phyloP scores from a whole-genome alignment of 2,329 filamentous ascomycete species.

The Paecilomyces formosus region DNA sequence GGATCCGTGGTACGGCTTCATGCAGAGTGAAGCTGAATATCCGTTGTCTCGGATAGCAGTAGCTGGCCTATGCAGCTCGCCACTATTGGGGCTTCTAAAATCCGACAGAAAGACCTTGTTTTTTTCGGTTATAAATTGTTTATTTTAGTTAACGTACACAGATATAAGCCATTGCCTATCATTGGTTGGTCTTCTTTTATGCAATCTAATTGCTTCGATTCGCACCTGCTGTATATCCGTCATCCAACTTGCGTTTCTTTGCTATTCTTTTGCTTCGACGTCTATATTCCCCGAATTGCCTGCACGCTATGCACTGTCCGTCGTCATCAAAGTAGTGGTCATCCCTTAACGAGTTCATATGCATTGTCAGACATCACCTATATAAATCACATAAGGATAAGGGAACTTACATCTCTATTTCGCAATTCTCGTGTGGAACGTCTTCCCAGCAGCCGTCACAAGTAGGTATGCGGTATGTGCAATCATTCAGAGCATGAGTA shows the following conservation, averaged over 20 bases:
- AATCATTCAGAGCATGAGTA: neutral
- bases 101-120: too few species aligned
- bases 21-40: too few species aligned
- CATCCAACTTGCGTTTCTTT: constrained; percentile 21
- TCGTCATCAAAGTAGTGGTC: constrained; percentile 9
- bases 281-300: neutral
- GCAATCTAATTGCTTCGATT: too few species aligned
- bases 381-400: neutral
- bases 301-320: constrained; percentile 5
- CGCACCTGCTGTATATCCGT: too few species aligned
- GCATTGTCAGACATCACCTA: neutral
- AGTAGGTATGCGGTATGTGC: neutral
- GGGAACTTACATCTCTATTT: constrained; percentile 2
- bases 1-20: too few species aligned
- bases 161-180: too few species aligned
- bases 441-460: constrained; percentile 3
- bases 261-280: constrained; percentile 4
- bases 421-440: neutral
- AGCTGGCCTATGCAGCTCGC: too few species aligned
- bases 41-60: too few species aligned
- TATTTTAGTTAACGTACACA: too few species aligned
- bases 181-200: too few species aligned
- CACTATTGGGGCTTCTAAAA: too few species aligned
- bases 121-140: too few species aligned
- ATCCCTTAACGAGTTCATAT: constrained; percentile 1